A percentile compares a stretch with the other conserved stretches of the same genome.
Conservation (phyloP, 225 moss, liverwort and hornwort genomes). For the Pseudisothecium myosuroides region DNA sequence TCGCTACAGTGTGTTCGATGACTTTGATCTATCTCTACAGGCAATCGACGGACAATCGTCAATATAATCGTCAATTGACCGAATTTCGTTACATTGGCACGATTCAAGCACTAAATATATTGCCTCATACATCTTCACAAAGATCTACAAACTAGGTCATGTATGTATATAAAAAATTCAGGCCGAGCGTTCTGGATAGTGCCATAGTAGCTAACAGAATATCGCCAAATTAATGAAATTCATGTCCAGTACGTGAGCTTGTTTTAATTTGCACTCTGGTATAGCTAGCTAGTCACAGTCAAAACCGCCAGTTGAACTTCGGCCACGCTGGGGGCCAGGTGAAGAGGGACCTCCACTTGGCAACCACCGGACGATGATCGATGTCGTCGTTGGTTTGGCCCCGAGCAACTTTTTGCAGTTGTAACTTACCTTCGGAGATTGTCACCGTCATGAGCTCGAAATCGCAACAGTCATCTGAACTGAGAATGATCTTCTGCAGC, state of each 20-base stretch:
- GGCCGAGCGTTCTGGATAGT: not conserved
- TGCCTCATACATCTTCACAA: not conserved
- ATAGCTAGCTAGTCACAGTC: not conserved
- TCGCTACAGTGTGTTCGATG: not conserved
- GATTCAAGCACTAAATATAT: not conserved
- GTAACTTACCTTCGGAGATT: not conserved
- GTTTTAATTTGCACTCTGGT: no score
- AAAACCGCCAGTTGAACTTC: not conserved
- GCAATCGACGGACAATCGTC: not conserved
- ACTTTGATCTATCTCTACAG: not conserved
- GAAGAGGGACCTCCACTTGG: not conserved
- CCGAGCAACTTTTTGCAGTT: not conserved
- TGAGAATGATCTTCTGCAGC: not conserved
- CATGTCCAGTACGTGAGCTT: no score
- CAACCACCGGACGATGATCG: not conserved
- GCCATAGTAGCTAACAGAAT: not conserved
- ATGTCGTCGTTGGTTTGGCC: not conserved
- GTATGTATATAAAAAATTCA: no score
- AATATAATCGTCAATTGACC: not conserved
- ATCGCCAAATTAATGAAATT: not conserved
- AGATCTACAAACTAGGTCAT: not conserved
- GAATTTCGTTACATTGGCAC: not conserved
- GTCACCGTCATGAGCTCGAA: not conserved
- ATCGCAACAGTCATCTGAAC: constrained; percentile 11
- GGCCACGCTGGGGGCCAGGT: not conserved